A percentile compares a stretch with the other conserved stretches of the same genome.
phyloP scores from a whole-genome alignment of 2,329 filamentous ascomycete genomes.

The Fusarium sp. region DNA sequence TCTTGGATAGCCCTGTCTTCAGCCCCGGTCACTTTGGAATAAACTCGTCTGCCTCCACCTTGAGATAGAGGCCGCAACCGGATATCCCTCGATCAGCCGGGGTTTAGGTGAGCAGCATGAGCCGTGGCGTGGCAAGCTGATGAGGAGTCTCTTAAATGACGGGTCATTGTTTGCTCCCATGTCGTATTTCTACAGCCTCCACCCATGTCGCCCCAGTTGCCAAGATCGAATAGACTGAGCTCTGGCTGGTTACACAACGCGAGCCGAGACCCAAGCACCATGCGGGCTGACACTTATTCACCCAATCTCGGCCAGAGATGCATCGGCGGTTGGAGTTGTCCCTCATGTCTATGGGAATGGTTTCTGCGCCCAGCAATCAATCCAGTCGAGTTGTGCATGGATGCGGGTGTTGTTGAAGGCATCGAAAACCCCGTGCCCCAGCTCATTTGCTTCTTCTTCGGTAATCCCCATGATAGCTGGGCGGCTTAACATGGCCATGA shows the following conservation, averaged over 20 bases:
- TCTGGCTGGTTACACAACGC: constrained; percentile 18
- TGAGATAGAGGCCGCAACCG: not conserved
- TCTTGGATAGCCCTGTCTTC: not conserved
- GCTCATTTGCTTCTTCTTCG: constrained; percentile 49
- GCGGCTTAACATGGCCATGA: constrained; percentile 50
- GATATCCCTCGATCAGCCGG: too few relatives aligned
- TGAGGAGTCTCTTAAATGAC: constrained; percentile 14
- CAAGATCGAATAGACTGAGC: constrained; percentile 4
- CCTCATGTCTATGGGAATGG: constrained; percentile 40
- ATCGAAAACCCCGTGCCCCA: constrained; percentile 48
- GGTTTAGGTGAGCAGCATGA: constrained; percentile 4
- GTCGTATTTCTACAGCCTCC: constrained; percentile 12
- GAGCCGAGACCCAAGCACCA: constrained; percentile 11
- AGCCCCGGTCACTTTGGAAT: not conserved
- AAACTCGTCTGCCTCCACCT: not conserved
- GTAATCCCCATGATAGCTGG: constrained; percentile 49
- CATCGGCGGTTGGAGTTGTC: constrained; percentile 1
- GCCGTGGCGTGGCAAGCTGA: not conserved
- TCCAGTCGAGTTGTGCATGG: constrained; percentile 51
- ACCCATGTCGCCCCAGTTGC: constrained; percentile 16
- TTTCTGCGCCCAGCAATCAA: constrained; percentile 55
- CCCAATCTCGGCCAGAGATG: constrained; percentile 13
- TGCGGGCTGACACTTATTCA: constrained; percentile 25
- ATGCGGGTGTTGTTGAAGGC: constrained; percentile 49
- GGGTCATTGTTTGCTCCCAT: constrained; percentile 19